These are phyloP conservation scores for Botrytis byssoidea DNA, from an alignment of 2,329 filamentous ascomycete species.

Conservation along the genomic window DNA sequence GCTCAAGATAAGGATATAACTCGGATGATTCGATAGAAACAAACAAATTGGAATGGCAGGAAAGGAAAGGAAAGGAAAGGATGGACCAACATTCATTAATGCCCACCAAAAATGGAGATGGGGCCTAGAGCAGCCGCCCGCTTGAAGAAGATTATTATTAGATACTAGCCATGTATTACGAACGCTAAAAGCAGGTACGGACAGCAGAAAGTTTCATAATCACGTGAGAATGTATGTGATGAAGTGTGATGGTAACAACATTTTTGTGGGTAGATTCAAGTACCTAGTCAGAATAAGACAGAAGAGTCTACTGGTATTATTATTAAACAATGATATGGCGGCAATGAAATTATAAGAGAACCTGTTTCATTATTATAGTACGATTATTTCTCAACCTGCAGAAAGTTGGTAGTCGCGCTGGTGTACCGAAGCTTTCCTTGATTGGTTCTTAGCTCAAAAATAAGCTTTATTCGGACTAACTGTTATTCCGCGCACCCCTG, in stretches of 20 bases:
- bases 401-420: background rate
- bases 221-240: background rate
- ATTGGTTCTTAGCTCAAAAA: background rate
- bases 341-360: background rate
- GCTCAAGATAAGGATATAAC: background rate
- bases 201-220: background rate
- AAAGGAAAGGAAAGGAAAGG: background rate
- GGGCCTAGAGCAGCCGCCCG: background rate
- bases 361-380: too few species aligned
- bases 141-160: background rate
- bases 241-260: background rate
- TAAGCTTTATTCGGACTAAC: background rate
- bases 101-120: background rate
- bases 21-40: background rate
- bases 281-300: too few species aligned
- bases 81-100: background rate
- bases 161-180: background rate
- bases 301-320: too few species aligned
- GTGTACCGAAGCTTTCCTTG: background rate
- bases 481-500: background rate
- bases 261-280: background rate
- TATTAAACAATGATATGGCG: background rate
- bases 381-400: background rate
- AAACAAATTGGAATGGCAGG: slow-evolving; percentile 5
- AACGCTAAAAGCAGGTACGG: slow-evolving; percentile 1